Evolutionary conservation across 2,329 filamentous ascomycete species (phyloP), one percentile per base, ranked within the genome.

Genomic region (Stenocarpella maydis): DNA sequence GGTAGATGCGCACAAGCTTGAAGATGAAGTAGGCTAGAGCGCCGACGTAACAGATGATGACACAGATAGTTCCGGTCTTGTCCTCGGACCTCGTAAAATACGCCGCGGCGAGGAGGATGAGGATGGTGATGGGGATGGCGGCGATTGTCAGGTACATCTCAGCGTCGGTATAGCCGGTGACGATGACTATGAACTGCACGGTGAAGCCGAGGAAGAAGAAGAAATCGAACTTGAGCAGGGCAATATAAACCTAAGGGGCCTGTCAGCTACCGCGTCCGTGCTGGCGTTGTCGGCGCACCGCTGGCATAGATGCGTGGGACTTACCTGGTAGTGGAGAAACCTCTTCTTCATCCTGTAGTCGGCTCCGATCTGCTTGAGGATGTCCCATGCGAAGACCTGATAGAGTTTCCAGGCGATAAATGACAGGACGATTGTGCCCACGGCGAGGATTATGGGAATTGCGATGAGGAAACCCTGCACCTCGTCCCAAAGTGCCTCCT

Each of bases 131-230:
- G 39, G 95, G 95, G 65, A 99, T 92, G 31, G 95, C 96, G 71
- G 91, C 92, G 58, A 96, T 90, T 9, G 97, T 99, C 65, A 98
- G 85, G 67, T 88, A 92, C 75, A 96, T 93, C 80, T 99, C 96
- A 75, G 89, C 84, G 72, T 91, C 87, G 58, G 87, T 86, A 73
- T 87, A 84, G 71, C 84, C 87, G 53, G 88, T 91, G 70, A 99
- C 94, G 70, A 98, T 92, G 75, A 99, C 95, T 66, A 98, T 88
- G 80, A 99, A 99, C 78, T 99, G 96, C 55, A 99, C 93, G 8
- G 96, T 98, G 80, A 99, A 99, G 67, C 95, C 96, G 63, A 99
- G 89, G 86, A 99, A 99, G 86, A 99, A 98, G 89, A 99, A 99
- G 82, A 99, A 98, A 82, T 99, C 96, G 80, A 99, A 99, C 82